Conservation (phyloP, 305 asterid genomes). For the Caryopteris hybrid region DNA sequence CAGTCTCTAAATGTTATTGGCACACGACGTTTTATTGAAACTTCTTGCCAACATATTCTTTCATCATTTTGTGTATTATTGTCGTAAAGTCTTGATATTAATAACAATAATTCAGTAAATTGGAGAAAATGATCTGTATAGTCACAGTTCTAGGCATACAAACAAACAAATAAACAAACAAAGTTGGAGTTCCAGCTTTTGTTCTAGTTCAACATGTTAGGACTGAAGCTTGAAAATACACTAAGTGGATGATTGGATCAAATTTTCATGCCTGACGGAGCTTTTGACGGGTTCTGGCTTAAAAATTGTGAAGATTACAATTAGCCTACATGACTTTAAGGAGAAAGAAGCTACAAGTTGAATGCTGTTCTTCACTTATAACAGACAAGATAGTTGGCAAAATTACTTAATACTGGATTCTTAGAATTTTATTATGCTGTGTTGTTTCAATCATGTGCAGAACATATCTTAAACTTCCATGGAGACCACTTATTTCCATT, state of each 20-base stretch:
- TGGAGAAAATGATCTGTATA: neutral
- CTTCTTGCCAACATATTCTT: no score
- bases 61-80: neutral
- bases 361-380: no score
- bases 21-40: neutral
- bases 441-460: slow-evolving; percentile 27
- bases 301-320: neutral
- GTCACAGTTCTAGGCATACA: no score
- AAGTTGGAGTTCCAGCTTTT: no score
- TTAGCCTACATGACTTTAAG: no score
- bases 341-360: no score
- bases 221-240: no score
- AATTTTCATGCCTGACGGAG: neutral
- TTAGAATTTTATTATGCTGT: neutral
- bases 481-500: slow-evolving; percentile 63
- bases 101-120: neutral
- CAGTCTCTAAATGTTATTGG: neutral
- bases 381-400: neutral
- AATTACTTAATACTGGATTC: neutral
- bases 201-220: no score
- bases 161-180: no score
- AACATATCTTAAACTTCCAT: slow-evolving; percentile 67
- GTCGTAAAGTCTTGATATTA: neutral
- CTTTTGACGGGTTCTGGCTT: neutral
- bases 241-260: no score